phyloP scores from a whole-genome alignment of 192 early-diverging fungal species.

The Allomyces arbusculus region DNA sequence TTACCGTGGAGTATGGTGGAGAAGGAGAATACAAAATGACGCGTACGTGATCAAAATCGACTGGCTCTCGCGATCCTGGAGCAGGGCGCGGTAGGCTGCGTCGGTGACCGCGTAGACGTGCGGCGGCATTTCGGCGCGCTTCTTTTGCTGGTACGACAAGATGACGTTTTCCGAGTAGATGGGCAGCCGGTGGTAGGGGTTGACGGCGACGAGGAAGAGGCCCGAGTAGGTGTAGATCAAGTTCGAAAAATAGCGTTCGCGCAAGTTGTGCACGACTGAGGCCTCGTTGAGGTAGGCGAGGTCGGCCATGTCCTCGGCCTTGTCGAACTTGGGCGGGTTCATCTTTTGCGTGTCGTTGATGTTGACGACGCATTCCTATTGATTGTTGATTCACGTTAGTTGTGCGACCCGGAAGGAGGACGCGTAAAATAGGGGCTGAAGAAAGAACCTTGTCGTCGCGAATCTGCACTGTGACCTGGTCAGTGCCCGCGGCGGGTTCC shows the following conservation, averaged over 20 bases:
- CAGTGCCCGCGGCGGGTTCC: slow-evolving; percentile 31
- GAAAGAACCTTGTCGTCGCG: slow-evolving; percentile 50
- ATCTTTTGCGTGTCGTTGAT: slow-evolving; percentile 78
- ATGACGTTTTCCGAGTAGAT: slow-evolving; percentile 51
- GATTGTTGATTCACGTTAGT: background rate
- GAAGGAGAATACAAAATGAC: background rate
- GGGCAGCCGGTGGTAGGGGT: slow-evolving; percentile 54
- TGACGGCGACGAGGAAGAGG: slow-evolving; percentile 92
- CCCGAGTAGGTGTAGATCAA: slow-evolving; percentile 98
- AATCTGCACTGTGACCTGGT: slow-evolving; percentile 51
- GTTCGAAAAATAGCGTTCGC: slow-evolving; percentile 71
- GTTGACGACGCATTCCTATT: slow-evolving; percentile 44
- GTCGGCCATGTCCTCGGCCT: slow-evolving; percentile 96
- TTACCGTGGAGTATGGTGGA: slow-evolving; percentile 10
- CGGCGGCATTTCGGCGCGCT: slow-evolving; percentile 50
- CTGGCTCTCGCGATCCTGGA: slow-evolving; percentile 80
- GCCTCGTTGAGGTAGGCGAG: slow-evolving; percentile 91
- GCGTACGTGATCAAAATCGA: slow-evolving; percentile 87
- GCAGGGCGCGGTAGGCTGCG: slow-evolving; percentile 86
- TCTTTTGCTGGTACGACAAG: slow-evolving; percentile 45
- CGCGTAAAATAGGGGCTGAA: background rate
- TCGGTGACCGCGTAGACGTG: slow-evolving; percentile 91
- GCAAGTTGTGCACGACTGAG: slow-evolving; percentile 93
- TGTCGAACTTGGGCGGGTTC: slow-evolving; percentile 99
- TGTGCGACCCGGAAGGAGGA: background rate